Conservation (phyloP, 768 basidiomycete species). For the Arthromyces matolae region DNA sequence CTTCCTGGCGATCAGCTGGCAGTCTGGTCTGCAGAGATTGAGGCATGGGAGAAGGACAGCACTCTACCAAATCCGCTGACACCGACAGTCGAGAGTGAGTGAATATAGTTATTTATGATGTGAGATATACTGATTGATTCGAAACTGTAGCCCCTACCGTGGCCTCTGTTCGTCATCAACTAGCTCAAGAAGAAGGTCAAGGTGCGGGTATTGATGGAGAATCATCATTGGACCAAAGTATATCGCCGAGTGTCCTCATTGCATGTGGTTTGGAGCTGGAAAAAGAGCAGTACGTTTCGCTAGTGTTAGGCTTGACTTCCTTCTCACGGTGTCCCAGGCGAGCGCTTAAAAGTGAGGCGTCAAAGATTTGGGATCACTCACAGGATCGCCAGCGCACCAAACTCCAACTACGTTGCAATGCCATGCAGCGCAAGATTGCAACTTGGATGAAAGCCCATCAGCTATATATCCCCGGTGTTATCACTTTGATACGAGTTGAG, state of each 20-base stretch:
- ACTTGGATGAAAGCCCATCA: constrained; percentile 13
- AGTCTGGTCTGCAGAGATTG: constrained; percentile 8
- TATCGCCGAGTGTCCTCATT: constrained; percentile 6
- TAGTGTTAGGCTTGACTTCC: neutral
- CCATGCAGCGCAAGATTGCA: constrained; percentile 8
- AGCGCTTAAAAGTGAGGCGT: constrained; percentile 2
- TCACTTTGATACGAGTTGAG: neutral
- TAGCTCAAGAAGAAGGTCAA: too few species aligned
- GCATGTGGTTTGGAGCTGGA: constrained; percentile 13
- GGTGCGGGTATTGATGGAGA: too few species aligned
- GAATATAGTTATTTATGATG: too few species aligned
- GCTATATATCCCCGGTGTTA: constrained; percentile 13
- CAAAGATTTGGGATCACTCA: neutral
- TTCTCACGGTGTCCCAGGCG: neutral
- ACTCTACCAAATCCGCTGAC: constrained; percentile 9
- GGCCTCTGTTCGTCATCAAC: neutral
- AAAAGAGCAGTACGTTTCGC: constrained; percentile 15
- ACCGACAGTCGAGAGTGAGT: constrained; percentile 2
- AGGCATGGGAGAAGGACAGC: constrained; percentile 14
- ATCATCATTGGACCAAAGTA: neutral
- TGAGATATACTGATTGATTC: too few species aligned
- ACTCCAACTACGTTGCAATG: constrained; percentile 7
- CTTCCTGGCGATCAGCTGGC: neutral
- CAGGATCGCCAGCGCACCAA: constrained; percentile 8
- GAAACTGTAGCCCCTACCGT: too few species aligned